Conservation (phyloP, 192 early-diverging fungal genomes). For the Podila horticola region DNA sequence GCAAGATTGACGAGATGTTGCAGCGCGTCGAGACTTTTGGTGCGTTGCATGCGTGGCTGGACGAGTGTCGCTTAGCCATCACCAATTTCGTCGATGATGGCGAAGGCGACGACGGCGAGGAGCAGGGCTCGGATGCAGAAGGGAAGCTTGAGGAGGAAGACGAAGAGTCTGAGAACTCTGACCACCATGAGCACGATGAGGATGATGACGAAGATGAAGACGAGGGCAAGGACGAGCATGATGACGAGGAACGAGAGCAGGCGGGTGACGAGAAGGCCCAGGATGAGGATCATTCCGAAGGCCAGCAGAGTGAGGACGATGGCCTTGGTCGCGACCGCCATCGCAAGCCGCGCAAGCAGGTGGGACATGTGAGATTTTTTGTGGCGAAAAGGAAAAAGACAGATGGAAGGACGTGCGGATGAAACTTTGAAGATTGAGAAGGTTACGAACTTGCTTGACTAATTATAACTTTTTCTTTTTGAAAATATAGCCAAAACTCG, state of each 20-base stretch:
- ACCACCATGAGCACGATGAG: slow-evolving; percentile 30
- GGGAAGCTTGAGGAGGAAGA: slow-evolving; percentile 5
- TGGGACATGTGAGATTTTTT: background rate
- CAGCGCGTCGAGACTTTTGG: slow-evolving; percentile 30
- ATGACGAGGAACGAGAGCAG: slow-evolving; percentile 36
- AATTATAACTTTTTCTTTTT: background rate
- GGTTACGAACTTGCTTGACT: background rate
- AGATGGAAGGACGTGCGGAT: background rate
- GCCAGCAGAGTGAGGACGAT: slow-evolving; percentile 10
- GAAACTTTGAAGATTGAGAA: too few species aligned
- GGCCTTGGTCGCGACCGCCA: slow-evolving; percentile 15
- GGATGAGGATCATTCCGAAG: slow-evolving; percentile 8
- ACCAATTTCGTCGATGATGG: slow-evolving; percentile 34
- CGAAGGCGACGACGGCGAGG: slow-evolving; percentile 17
- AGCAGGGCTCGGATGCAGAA: slow-evolving; percentile 8
- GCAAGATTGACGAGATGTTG: slow-evolving; percentile 29
- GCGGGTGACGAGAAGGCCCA: slow-evolving; percentile 31
- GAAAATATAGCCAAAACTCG: background rate
- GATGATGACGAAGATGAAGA: slow-evolving; percentile 29
- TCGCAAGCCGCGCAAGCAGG: slow-evolving; percentile 28
- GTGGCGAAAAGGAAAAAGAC: too few species aligned
- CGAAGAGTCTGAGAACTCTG: slow-evolving; percentile 21
- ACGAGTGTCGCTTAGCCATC: slow-evolving; percentile 12
- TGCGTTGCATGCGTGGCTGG: slow-evolving; percentile 38
- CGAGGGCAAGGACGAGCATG: slow-evolving; percentile 24